Evolutionary conservation across 176 grass and related monocot species (phyloP), one percentile per base, ranked within the genome.

Genomic region (Elaeis guineensis): DNA sequence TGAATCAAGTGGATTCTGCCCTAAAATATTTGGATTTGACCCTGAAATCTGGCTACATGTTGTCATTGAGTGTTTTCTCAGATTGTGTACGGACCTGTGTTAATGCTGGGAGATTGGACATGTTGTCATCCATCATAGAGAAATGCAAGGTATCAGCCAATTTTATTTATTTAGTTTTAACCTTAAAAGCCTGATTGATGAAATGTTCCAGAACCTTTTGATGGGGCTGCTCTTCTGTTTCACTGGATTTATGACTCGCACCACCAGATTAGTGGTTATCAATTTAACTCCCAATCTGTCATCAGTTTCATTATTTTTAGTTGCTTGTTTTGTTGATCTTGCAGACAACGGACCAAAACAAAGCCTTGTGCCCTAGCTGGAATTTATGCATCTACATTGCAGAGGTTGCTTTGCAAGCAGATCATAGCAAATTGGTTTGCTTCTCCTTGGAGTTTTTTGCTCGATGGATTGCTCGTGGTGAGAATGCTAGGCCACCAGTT

Each of bases 331-430:
- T 15, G 60, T 73, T 66, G 39, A 62, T 64, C 17, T 61, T 18
- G 52, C 79, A 93, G 85, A 71, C 79, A 76, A 77, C 85, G 76
- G 84, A 87, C 48, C 78, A 93, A 68, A 98, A 86, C 71, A 98
- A 98, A 78, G 62, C 69, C 32, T 73, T 98, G 54, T 82, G 73
- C 64, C 94, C 94, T 19, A 78, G 63, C 59, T 98, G 84, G 87
- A 1, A 72, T 50, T 71, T 50, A 76, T 92, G 85, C 72, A 72
- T 79, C 70, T 66, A 88, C 50, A 76, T 89, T 77, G 76, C 79
- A 56, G 88, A 98, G 72, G 79, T 61, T 49, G 84, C 94, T 55
- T 78, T 92, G 73, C 77, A 83, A 81, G 72, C 88, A 76, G 86
- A 98, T 48, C 79, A 92, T 80, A 73, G 76, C 72, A 98, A 86